phyloP scores from a whole-genome alignment of 345 rosid genomes.

The rapeseed (Brassica napus) region DNA sequence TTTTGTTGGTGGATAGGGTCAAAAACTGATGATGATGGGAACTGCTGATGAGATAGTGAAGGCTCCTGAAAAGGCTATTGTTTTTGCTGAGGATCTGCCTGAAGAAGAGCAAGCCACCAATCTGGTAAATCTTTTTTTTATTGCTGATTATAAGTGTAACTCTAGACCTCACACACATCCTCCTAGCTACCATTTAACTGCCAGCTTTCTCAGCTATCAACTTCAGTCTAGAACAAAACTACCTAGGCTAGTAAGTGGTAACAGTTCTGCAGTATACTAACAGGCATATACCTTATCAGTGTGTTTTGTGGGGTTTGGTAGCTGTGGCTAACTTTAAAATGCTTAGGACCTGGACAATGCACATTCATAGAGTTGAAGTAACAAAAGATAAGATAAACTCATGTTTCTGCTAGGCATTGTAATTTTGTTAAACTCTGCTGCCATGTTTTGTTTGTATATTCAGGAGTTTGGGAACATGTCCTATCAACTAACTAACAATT shows the following conservation, averaged over 20 bases:
- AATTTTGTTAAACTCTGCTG: no score
- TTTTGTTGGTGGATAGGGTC: slow-evolving; percentile 58
- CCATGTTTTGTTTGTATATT: slow-evolving; percentile 12
- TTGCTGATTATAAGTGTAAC: neutral
- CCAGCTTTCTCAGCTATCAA: neutral
- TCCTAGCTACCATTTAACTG: no score
- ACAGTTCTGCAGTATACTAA: neutral
- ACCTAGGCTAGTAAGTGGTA: slow-evolving; percentile 16
- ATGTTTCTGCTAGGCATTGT: neutral
- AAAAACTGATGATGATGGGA: slow-evolving; percentile 99
- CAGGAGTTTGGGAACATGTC: neutral
- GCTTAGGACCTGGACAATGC: slow-evolving; percentile 1
- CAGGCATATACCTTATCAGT: slow-evolving; percentile 4
- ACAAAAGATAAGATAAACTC: neutral
- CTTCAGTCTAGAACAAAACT: neutral
- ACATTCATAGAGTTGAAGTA: neutral
- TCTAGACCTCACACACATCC: no score
- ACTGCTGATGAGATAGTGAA: slow-evolving; percentile 94
- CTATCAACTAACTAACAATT: neutral
- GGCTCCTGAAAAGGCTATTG: slow-evolving; percentile 92
- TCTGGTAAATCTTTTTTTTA: slow-evolving; percentile 45
- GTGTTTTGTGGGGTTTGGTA: slow-evolving; percentile 3
- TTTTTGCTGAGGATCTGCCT: slow-evolving; percentile 95
- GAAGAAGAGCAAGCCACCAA: slow-evolving; percentile 85
- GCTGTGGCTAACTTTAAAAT: slow-evolving; percentile 2